These are phyloP conservation scores for Beauveria scarabaeidicola DNA, from an alignment of 2,329 filamentous ascomycete genomes.

Conservation along the genomic window DNA sequence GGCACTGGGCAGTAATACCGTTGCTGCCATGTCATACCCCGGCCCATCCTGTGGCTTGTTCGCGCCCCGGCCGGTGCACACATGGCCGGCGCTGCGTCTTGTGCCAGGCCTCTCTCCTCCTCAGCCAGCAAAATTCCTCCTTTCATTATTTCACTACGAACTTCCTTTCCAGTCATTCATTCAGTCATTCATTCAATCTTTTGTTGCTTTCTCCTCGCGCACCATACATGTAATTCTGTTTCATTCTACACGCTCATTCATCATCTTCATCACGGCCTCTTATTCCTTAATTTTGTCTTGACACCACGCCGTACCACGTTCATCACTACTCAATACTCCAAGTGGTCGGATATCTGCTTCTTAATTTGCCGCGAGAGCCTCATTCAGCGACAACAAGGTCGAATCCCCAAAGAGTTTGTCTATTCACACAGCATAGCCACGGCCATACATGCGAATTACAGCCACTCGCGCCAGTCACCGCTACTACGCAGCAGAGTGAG, in stretches of 20 bases:
- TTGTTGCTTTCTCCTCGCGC: not conserved
- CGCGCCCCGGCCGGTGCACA: conserved; percentile 1
- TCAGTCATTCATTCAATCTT: not conserved
- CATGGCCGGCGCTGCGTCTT: not conserved
- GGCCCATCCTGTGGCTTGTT: not conserved
- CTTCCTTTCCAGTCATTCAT: conserved; percentile 13
- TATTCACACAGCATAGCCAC: not conserved
- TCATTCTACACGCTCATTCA: not conserved
- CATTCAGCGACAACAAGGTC: no score
- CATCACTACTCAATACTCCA: not conserved
- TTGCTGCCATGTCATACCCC: not conserved
- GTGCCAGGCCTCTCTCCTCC: not conserved
- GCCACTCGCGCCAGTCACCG: not conserved
- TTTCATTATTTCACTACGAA: not conserved
- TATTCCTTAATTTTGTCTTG: not conserved
- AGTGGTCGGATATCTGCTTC: no score
- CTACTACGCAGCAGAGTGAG: not conserved
- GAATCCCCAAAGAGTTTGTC: not conserved
- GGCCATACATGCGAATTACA: no score
- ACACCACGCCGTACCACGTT: not conserved
- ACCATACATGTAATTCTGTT: not conserved
- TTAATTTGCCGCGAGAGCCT: not conserved
- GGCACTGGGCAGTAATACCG: not conserved
- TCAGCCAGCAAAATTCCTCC: not conserved
- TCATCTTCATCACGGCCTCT: conserved; percentile 13